Base-by-base conservation (phyloP, 768 basidiomycete genomes). In the Lyophyllum decastes region DNA sequence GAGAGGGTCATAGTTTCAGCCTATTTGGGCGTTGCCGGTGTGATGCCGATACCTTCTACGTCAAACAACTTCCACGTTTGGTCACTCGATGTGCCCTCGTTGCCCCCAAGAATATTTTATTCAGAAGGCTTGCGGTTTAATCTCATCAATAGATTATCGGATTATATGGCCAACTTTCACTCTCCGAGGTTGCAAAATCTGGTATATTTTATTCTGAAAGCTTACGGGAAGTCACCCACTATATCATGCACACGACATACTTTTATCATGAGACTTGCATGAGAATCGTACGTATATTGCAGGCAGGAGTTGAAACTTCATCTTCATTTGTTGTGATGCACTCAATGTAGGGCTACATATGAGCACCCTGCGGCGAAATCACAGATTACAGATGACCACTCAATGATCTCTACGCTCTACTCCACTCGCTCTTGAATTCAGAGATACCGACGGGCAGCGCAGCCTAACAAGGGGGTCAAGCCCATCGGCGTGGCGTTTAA, bases 401-500 rank as follows among this genome's bases (percentile, higher is more conserved):
- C 17, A 47, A 41, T 24, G 44, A 30, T 26, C 10, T 45, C 74
- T 67, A 86, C 46, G 89, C 90, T 64, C 88, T 81, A 51, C 74
- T 78, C 86, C 92, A 93, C 59, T 78, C 69, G 63, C 86, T 84
- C 64, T 83, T 77, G 40, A 94, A 70, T 6, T 81, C 78, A 40
- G 85, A 88, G n/a, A 95, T 77, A 10, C 86, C 80, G 16, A 94
- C 91, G 3, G 90, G 87, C 16, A 81, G 69, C 19, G 76, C 75
- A 14, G 80, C 78, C 90, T 89, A 52, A 51, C n/a, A 41, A 41
- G 40, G n/a, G 19, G 16, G 4, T 19, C 14, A 51, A 46, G 49
- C 45, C 11, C 25, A 57, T 34, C 30, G 53, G 35, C 63, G 2
- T 24, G 56, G 2, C 17, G 27, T 17, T 17, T 1, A 17, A 38